Percentiles rank a stretch among this genome's conserved stretches.
Evolutionary conservation across 345 rosid genomes (phyloP).

Genomic region (Firmiana major): DNA sequence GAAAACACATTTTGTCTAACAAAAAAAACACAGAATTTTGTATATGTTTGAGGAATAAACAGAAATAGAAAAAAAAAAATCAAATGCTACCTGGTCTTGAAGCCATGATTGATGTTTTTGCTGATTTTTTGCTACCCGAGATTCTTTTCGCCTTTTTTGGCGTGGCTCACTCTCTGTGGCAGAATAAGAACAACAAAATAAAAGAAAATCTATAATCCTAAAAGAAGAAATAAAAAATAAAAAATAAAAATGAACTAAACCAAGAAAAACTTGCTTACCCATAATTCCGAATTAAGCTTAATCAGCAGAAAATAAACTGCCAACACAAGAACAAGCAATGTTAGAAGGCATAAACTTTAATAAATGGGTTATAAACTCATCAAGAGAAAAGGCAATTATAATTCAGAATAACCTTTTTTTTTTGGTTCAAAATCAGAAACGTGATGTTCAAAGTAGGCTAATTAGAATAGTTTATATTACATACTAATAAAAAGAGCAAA

Average conservation of each 20-base stretch:
- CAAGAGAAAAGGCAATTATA: not conserved
- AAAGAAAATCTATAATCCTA: not conserved
- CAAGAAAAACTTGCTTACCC: not conserved
- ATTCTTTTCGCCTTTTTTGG: constrained; percentile 61
- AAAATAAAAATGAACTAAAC: not conserved
- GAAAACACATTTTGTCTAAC: not conserved
- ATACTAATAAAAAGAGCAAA: not conserved
- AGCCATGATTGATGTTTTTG: constrained; percentile 56
- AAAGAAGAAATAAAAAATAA: not conserved
- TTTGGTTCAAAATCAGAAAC: not conserved
- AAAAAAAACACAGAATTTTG: not conserved
- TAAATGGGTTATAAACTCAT: too few relatives aligned
- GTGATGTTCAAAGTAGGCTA: not conserved
- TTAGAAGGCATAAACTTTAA: not conserved
- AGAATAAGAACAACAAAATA: constrained; percentile 6
- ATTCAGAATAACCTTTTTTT: not conserved
- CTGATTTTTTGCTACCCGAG: constrained; percentile 42
- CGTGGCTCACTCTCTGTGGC: constrained; percentile 40
- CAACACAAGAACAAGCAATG: not conserved
- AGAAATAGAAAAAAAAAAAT: not conserved
- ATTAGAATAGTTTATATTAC: not conserved
- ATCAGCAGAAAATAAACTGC: not conserved
- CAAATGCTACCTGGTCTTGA: constrained; percentile 45
- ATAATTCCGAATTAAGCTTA: not conserved
- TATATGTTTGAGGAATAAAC: not conserved